Evolutionary conservation across 2,329 filamentous ascomycete species (phyloP), one percentile per base, ranked within the genome.

Genomic region (Xylariales sp.): DNA sequence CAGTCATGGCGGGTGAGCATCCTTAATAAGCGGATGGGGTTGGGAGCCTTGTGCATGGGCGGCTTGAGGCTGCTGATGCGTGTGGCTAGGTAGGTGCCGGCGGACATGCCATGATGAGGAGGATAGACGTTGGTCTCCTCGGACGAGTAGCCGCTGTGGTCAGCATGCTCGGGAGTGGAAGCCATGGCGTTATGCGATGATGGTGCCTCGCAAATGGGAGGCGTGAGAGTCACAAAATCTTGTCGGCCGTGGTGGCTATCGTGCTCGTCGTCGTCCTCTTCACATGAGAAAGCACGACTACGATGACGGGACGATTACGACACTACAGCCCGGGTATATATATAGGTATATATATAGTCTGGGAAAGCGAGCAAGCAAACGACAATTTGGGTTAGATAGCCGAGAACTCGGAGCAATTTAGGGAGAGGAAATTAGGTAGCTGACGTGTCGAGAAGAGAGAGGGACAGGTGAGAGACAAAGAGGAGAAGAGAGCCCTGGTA

Each of bases 11-110:
- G 75, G 64, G 78, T 84, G 62, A 88, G 77, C 81, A 84, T 84
- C 36, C 80, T 77, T 16, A 89, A 46, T 30, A 87, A 76, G 34
- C 75, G 80, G 68, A 86, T 79, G 0, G 86, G 87, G 70, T 88
- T 91, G 56, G 83, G 82, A 32, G 86, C 78, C 60, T 83, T 83
- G 52, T 81, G 76, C 82, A 89, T 85, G 1, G 85, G 85, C 45
- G 88, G 88, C 77, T 85, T 87, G 61, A 90, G 82, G 16, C 84
- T 82, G 10, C 82, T 81, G 72, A 90, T 69, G 62, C 88, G 86
- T 68, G 88, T 87, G 5, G 75, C 74, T 14, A 84, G 56, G 75
- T 89, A 89, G 52, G 78, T 75, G 30, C 80, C 74, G 1, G 74
- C 69, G n/a, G 82, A 80, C 84, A 86, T 86, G 80, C 81, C 82